Conservation (phyloP, 2,329 filamentous ascomycete genomes). For the Blastomyces emzantsi region DNA sequence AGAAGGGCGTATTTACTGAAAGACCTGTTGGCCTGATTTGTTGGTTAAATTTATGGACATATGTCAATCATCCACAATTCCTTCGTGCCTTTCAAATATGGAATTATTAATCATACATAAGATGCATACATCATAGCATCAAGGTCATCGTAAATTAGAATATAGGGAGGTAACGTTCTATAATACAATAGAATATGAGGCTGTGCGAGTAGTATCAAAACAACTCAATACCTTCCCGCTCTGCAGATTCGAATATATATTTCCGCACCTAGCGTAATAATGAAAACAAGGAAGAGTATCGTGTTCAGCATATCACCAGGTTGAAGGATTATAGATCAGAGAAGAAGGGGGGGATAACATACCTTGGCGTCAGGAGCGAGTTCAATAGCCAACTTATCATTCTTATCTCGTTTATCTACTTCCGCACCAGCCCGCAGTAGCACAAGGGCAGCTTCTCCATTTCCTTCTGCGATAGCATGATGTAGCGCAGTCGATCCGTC, state of each 20-base stretch:
- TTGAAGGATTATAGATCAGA: background rate
- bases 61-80: background rate
- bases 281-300: background rate
- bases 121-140: background rate
- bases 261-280: constrained; percentile 50
- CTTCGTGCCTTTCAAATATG: background rate
- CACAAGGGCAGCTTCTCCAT: constrained; percentile 71
- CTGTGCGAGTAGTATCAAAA: constrained; percentile 10
- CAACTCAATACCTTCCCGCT: constrained; percentile 75
- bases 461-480: constrained; percentile 54
- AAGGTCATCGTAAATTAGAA: background rate
- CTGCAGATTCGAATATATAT: constrained; percentile 69
- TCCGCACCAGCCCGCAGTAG: constrained; percentile 81
- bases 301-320: background rate
- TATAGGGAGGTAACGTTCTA: background rate
- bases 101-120: constrained; percentile 3
- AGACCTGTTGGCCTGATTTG: background rate
- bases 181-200: background rate
- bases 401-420: constrained; percentile 62
- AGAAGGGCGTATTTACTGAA: background rate
- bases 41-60: background rate
- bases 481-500: constrained; percentile 84
- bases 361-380: constrained; percentile 81
- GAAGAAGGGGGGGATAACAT: constrained; percentile 20
- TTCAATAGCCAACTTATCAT: constrained; percentile 65